These are phyloP conservation scores for Hymenoscyphus linearis DNA, from an alignment of 2,329 filamentous ascomycete genomes.

Conservation along the genomic window DNA sequence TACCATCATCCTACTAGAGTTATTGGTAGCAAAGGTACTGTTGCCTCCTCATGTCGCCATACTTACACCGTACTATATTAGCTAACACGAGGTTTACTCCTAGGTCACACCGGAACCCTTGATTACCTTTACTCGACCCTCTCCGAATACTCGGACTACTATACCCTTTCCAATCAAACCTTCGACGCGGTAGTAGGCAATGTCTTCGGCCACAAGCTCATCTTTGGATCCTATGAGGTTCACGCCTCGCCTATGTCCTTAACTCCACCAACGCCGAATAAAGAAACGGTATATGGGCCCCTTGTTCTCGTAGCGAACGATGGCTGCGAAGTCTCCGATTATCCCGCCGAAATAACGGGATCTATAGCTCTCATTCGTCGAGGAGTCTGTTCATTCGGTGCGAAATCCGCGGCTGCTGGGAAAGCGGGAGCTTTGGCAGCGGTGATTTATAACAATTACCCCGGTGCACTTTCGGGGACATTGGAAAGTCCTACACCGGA, in stretches of 20 bases:
- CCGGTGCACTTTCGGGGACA: constrained; percentile 52
- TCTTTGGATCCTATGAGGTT: constrained; percentile 46
- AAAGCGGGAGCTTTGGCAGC: constrained; percentile 65
- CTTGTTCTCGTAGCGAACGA: constrained; percentile 56
- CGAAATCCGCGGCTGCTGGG: constrained; percentile 64
- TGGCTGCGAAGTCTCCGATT: constrained; percentile 62
- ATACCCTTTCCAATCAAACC: constrained; percentile 55
- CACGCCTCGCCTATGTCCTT: constrained; percentile 55
- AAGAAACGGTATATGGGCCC: constrained; percentile 52
- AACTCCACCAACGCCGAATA: constrained; percentile 59
- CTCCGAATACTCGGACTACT: constrained; percentile 52
- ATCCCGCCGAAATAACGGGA: constrained; percentile 50
- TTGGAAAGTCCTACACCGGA: constrained; percentile 55
- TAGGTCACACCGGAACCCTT: constrained; percentile 59
- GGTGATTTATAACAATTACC: constrained; percentile 65
- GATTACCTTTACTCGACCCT: constrained; percentile 56
- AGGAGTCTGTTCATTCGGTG: constrained; percentile 65
- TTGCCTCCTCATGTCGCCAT: not conserved
- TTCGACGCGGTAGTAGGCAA: constrained; percentile 59
- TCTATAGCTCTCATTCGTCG: constrained; percentile 67
- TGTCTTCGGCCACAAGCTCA: constrained; percentile 52
- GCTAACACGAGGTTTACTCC: not conserved
- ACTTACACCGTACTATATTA: not conserved
- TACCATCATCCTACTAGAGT: constrained; percentile 66
- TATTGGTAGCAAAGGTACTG: constrained; percentile 61